Percentiles rank a stretch among this genome's conserved stretches.
phyloP scores from a whole-genome alignment of 495 filamentous ascomycete species.

The Penicillium goetzii region DNA sequence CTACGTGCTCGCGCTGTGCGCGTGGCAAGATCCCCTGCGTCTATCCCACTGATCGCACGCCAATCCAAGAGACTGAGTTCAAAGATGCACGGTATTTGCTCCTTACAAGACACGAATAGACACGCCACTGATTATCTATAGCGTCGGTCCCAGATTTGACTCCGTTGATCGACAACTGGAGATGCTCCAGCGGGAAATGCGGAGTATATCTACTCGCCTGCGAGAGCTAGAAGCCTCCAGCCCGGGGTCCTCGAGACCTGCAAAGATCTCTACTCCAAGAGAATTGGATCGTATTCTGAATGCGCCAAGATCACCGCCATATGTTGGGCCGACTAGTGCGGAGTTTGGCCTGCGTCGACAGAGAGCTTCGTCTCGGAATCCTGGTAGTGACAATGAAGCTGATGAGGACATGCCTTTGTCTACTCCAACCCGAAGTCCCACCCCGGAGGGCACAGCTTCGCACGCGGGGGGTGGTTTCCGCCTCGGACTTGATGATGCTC shows the following conservation, averaged over 20 bases:
- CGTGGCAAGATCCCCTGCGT: slow-evolving; percentile 66
- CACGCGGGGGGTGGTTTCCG: slow-evolving; percentile 26
- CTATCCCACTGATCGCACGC: slow-evolving; percentile 49
- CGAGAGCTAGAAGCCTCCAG: slow-evolving; percentile 35
- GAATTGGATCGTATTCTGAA: slow-evolving; percentile 41
- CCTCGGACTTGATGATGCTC: slow-evolving; percentile 60
- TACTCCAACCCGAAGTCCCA: slow-evolving; percentile 29
- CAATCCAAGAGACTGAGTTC: slow-evolving; percentile 15
- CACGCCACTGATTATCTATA: neutral
- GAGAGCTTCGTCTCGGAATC: slow-evolving; percentile 3
- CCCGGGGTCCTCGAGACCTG: slow-evolving; percentile 1
- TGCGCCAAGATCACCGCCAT: slow-evolving; percentile 41
- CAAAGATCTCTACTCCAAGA: slow-evolving; percentile 9
- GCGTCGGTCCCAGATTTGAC: slow-evolving; percentile 24
- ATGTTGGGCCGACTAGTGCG: slow-evolving; percentile 48
- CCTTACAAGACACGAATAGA: neutral
- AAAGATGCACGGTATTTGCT: slow-evolving; percentile 32
- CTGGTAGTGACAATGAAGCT: slow-evolving; percentile 9
- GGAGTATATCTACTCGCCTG: slow-evolving; percentile 27
- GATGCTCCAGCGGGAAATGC: slow-evolving; percentile 28
- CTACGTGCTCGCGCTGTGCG: slow-evolving; percentile 75
- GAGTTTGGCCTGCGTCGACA: slow-evolving; percentile 42
- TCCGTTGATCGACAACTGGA: slow-evolving; percentile 38
- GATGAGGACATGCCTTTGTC: slow-evolving; percentile 31
- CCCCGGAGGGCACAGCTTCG: slow-evolving; percentile 11